phyloP scores from a whole-genome alignment of 2,329 filamentous ascomycete species.

The Sporothrix brunneoviolacea region DNA sequence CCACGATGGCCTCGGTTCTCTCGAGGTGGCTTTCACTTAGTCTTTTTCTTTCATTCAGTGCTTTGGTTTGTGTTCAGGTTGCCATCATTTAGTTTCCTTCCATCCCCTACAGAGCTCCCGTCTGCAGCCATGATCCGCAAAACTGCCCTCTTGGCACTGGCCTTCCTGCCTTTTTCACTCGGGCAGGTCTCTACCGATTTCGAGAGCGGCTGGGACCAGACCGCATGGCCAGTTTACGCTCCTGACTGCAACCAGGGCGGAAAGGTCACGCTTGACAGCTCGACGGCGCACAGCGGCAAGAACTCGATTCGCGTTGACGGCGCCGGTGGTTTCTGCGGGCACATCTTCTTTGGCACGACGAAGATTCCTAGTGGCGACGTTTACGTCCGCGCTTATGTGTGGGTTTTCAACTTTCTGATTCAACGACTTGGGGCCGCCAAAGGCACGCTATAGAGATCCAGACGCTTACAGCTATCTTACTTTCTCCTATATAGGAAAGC shows the following conservation, averaged over 20 bases:
- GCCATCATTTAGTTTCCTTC: not conserved
- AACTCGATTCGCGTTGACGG: constrained; percentile 49
- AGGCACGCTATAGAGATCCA: no score
- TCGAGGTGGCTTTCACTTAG: not conserved
- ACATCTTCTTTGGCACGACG: constrained; percentile 55
- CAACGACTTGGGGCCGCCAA: no score
- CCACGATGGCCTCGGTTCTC: not conserved
- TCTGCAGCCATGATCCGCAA: not conserved
- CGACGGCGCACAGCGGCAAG: constrained; percentile 48
- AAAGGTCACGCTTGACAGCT: constrained; percentile 48
- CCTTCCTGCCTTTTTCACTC: constrained; percentile 39
- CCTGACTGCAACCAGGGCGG: constrained; percentile 55
- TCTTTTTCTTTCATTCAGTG: not conserved
- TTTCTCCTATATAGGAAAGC: constrained; percentile 31
- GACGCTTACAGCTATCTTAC: no score
- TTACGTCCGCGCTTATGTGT: constrained; percentile 26
- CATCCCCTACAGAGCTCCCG: not conserved
- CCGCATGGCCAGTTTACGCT: constrained; percentile 53
- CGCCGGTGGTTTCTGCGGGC: constrained; percentile 49
- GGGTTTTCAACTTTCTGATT: no score
- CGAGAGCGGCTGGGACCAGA: constrained; percentile 50
- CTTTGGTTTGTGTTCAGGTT: no score
- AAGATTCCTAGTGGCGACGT: constrained; percentile 50
- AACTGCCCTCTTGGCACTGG: constrained; percentile 23
- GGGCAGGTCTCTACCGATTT: constrained; percentile 51